Conservation (phyloP, 2,329 filamentous ascomycete species). For the Basipetospora chlamydospora region DNA sequence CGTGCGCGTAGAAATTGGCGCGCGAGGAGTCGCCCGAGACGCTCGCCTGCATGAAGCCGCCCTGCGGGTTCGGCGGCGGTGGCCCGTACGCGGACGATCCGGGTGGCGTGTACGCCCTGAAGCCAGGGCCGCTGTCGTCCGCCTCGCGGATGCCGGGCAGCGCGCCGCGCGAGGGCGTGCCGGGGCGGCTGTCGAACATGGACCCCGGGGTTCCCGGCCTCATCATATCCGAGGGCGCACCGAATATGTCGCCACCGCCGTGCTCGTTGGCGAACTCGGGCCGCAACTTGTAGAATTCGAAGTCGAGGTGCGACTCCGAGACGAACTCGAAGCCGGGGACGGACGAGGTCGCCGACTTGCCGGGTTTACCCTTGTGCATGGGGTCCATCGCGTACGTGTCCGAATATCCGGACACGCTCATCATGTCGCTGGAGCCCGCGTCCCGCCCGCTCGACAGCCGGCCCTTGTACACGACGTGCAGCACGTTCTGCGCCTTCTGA, state of each 20-base stretch:
- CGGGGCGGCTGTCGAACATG: constrained; percentile 31
- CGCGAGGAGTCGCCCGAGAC: constrained; percentile 17
- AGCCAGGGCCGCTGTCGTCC: constrained; percentile 1
- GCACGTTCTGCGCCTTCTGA: constrained; percentile 71
- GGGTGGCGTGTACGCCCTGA: constrained; percentile 9
- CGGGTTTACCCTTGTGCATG: constrained; percentile 48
- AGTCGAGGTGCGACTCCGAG: constrained; percentile 72
- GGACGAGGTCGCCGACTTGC: constrained; percentile 22
- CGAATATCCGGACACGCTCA: constrained; percentile 58
- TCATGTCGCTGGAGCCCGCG: constrained; percentile 37
- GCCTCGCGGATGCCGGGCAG: neutral
- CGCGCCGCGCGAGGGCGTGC: constrained; percentile 24
- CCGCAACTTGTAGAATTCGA: constrained; percentile 81
- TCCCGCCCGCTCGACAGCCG: constrained; percentile 55
- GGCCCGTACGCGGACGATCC: constrained; percentile 5
- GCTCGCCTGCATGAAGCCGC: constrained; percentile 7
- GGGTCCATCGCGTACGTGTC: constrained; percentile 67
- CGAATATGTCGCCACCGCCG: constrained; percentile 53
- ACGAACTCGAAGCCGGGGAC: constrained; percentile 80
- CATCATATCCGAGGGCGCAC: constrained; percentile 40
- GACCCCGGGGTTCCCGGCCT: constrained; percentile 49
- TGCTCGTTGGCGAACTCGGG: constrained; percentile 78
- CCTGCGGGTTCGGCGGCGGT: constrained; percentile 3
- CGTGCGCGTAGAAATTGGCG: constrained; percentile 33
- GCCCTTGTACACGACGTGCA: constrained; percentile 76